Conservation (phyloP, 495 filamentous ascomycete species). For the Astrocystis sublimbata region DNA sequence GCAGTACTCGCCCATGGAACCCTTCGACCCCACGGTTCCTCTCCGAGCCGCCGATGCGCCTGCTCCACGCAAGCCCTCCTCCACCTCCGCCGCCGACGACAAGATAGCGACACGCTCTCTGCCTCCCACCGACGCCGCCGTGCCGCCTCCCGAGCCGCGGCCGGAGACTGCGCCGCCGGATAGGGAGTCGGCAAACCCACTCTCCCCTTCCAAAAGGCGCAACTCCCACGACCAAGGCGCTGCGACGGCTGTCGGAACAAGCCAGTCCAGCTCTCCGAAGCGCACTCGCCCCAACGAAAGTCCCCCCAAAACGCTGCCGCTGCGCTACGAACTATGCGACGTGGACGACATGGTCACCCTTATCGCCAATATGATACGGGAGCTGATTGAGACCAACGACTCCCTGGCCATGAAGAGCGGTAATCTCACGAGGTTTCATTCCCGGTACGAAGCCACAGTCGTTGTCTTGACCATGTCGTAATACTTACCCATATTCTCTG, state of each 20-base stretch:
- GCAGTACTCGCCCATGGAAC: conserved; percentile 58
- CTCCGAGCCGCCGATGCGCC: conserved; percentile 32
- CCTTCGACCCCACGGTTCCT: conserved; percentile 40
- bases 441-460: conserved; percentile 57
- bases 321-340: conserved; percentile 73
- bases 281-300: conserved; percentile 45
- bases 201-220: conserved; percentile 48
- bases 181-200: conserved; percentile 31
- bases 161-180: conserved; percentile 44
- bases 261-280: conserved; percentile 38
- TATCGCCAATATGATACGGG: conserved; percentile 92
- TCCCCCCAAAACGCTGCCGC: conserved; percentile 68
- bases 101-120: conserved; percentile 23
- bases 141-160: conserved; percentile 12
- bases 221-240: conserved; percentile 51
- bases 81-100: conserved; percentile 21
- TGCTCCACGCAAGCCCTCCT: conserved; percentile 31
- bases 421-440: conserved; percentile 91
- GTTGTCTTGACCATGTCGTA: conserved; percentile 1
- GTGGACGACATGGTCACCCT: conserved; percentile 82
- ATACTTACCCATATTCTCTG: conserved; percentile 24
- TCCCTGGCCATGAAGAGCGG: conserved; percentile 79
- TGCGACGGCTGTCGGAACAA: conserved; percentile 51
- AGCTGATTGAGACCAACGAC: conserved; percentile 92
- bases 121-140: conserved; percentile 38